These are phyloP conservation scores for Kodamaea leandrae DNA, from an alignment of 805 yeast species.

Conservation along the genomic window DNA sequence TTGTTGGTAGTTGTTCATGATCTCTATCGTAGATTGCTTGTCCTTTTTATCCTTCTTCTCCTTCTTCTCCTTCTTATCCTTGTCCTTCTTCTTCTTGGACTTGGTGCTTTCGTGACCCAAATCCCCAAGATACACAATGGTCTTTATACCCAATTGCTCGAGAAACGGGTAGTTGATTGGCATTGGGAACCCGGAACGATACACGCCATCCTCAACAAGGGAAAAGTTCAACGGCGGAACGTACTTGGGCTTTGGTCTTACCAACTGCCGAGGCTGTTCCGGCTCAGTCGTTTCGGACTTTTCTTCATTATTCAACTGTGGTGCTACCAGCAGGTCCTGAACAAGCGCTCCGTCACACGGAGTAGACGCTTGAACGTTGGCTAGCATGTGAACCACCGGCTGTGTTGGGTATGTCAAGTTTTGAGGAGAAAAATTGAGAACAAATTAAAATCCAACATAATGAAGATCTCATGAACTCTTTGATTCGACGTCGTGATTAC, in stretches of 20 bases:
- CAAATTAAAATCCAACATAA: too few relatives aligned
- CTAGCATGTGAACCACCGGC: too few relatives aligned
- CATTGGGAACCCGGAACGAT: conserved; percentile 93
- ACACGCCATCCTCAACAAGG: conserved; percentile 81
- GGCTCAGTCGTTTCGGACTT: neutral
- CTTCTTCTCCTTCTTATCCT: conserved; percentile 27
- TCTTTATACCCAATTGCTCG: conserved; percentile 62
- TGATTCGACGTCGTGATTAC: too few relatives aligned
- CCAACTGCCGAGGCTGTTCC: neutral
- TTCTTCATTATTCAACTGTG: neutral
- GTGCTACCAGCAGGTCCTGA: neutral
- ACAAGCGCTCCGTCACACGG: neutral
- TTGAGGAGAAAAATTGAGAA: too few relatives aligned
- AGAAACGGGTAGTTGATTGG: conserved; percentile 80
- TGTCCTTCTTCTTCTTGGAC: conserved; percentile 19
- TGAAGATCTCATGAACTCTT: too few relatives aligned
- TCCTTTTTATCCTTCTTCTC: conserved; percentile 28
- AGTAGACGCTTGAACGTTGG: neutral
- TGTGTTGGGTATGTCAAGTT: too few relatives aligned
- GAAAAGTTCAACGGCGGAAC: conserved; percentile 94
- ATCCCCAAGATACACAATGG: conserved; percentile 83
- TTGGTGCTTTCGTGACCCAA: conserved; percentile 30
- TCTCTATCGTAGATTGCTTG: conserved; percentile 52
- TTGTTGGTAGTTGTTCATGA: conserved; percentile 54
- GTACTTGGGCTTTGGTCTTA: conserved; percentile 21